Percentiles rank a stretch among this genome's conserved stretches.
These are phyloP conservation scores for Halophytophthora polymorphica DNA, from an alignment of 352 stramenopile species.

Conservation along the genomic window DNA sequence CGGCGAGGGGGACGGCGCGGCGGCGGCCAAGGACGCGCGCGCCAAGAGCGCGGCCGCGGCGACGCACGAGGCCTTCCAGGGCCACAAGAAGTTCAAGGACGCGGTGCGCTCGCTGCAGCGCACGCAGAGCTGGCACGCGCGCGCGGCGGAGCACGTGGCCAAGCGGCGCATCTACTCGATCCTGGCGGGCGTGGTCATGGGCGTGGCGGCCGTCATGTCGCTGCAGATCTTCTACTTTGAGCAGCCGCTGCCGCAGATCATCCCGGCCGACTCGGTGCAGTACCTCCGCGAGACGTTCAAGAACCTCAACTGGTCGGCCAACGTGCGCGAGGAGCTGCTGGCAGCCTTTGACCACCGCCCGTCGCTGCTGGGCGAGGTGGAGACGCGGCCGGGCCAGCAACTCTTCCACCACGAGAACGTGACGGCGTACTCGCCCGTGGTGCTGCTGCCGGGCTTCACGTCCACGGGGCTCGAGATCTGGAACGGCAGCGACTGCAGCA, in stretches of 20 bases:
- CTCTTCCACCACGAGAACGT: slow-evolving; percentile 49
- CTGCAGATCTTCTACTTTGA: slow-evolving; percentile 51
- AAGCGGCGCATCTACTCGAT: slow-evolving; percentile 73
- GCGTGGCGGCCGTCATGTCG: slow-evolving; percentile 45
- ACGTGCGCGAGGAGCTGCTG: slow-evolving; percentile 62
- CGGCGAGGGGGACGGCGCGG: slow-evolving; percentile 3
- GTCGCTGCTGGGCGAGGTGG: slow-evolving; percentile 25
- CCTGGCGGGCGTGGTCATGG: slow-evolving; percentile 50
- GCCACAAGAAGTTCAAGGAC: slow-evolving; percentile 21
- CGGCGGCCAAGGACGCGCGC: no score
- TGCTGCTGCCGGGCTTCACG: slow-evolving; percentile 93
- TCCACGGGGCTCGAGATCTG: slow-evolving; percentile 94
- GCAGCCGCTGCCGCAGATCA: slow-evolving; percentile 36
- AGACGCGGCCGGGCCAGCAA: slow-evolving; percentile 46
- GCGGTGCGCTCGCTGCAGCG: slow-evolving; percentile 26
- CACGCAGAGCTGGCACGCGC: slow-evolving; percentile 53
- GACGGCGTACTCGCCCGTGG: slow-evolving; percentile 65
- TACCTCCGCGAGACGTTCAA: slow-evolving; percentile 59
- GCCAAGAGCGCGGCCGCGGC: slow-evolving; percentile 1
- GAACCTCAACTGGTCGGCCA: slow-evolving; percentile 63
- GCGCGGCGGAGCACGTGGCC: slow-evolving; percentile 52
- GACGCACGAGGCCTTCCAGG: slow-evolving; percentile 10
- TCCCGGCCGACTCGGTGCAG: slow-evolving; percentile 48
- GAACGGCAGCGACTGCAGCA: slow-evolving; percentile 86
- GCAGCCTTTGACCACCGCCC: slow-evolving; percentile 59